These are phyloP conservation scores for Diaporthe humulicola DNA, from an alignment of 2,329 filamentous ascomycete genomes.

Conservation along the genomic window DNA sequence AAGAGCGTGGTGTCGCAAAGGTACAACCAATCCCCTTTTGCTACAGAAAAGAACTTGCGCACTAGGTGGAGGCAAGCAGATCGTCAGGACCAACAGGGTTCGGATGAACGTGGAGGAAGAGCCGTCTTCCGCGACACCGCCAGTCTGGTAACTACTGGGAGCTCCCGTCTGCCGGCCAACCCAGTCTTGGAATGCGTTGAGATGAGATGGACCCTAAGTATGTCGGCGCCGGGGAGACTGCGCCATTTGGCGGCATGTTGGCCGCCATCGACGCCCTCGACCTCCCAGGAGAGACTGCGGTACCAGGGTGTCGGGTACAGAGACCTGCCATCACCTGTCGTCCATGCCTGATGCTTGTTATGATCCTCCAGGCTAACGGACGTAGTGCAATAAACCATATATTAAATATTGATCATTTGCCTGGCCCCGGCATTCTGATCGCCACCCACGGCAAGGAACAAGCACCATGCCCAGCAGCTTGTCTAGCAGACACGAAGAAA, in stretches of 20 bases:
- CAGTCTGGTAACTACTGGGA: conserved; percentile 36
- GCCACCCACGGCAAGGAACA: background rate
- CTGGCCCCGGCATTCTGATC: conserved; percentile 24
- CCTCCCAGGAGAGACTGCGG: conserved; percentile 7
- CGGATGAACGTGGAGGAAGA: conserved; percentile 8
- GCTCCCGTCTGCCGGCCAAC: conserved; percentile 36
- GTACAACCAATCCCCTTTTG: background rate
- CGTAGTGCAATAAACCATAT: conserved; percentile 13
- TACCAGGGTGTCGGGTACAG: conserved; percentile 14
- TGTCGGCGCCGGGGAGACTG: conserved; percentile 2
- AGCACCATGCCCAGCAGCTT: background rate
- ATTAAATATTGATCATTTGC: conserved; percentile 21
- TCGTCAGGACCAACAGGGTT: conserved; percentile 20
- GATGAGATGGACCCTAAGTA: conserved; percentile 1
- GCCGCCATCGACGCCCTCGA: conserved; percentile 16
- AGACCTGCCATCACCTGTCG: background rate
- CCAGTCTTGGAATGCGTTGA: conserved; percentile 24
- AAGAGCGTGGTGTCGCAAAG: conserved; percentile 10
- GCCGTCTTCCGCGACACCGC: conserved; percentile 33
- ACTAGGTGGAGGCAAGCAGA: conserved; percentile 22
- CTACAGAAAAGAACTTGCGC: background rate
- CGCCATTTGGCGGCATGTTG: conserved; percentile 24
- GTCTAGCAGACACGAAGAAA: conserved; percentile 17
- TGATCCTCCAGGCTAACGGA: conserved; percentile 18
- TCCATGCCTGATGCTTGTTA: conserved; percentile 33